phyloP scores from a whole-genome alignment of 2,329 filamentous ascomycete species.

The Exutisphaerella laricina region DNA sequence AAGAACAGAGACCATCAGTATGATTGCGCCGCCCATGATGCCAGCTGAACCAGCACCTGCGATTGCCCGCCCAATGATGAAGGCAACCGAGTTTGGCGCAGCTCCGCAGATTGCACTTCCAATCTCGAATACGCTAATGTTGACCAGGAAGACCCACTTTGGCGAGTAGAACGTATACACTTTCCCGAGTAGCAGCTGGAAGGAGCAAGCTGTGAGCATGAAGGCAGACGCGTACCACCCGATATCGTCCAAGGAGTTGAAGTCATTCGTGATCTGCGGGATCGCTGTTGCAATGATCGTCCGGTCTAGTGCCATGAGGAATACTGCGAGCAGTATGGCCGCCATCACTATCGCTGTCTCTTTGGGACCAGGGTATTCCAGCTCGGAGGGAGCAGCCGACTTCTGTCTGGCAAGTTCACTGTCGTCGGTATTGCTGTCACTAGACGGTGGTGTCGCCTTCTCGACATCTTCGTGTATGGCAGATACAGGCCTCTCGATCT shows the following conservation, averaged over 20 bases:
- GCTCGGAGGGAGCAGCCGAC: slow-evolving; percentile 19
- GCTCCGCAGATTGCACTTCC: slow-evolving; percentile 52
- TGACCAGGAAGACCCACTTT: slow-evolving; percentile 34
- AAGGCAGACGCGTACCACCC: slow-evolving; percentile 40
- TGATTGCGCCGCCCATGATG: slow-evolving; percentile 29
- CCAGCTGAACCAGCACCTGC: slow-evolving; percentile 39
- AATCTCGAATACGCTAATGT: slow-evolving; percentile 48
- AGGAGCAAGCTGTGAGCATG: slow-evolving; percentile 40
- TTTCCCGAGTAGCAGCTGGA: slow-evolving; percentile 45
- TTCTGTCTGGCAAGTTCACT: slow-evolving; percentile 5
- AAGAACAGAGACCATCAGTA: slow-evolving; percentile 43
- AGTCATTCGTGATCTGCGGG: slow-evolving; percentile 38
- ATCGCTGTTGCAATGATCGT: slow-evolving; percentile 37
- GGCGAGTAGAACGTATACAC: slow-evolving; percentile 42
- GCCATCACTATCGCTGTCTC: slow-evolving; percentile 20
- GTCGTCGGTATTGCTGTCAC: slow-evolving; percentile 1
- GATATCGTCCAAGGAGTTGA: slow-evolving; percentile 37
- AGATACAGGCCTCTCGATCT: slow-evolving; percentile 9
- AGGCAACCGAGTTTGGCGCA: slow-evolving; percentile 32
- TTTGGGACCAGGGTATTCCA: slow-evolving; percentile 17
- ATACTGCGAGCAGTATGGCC: slow-evolving; percentile 25
- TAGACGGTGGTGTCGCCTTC: slow-evolving; percentile 1
- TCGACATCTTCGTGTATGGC: slow-evolving; percentile 3
- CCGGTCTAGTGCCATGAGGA: slow-evolving; percentile 28
- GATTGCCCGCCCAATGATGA: slow-evolving; percentile 41